These are phyloP conservation scores for Citrullus colocynthis DNA, from an alignment of 306 rosid species.

Conservation along the genomic window DNA sequence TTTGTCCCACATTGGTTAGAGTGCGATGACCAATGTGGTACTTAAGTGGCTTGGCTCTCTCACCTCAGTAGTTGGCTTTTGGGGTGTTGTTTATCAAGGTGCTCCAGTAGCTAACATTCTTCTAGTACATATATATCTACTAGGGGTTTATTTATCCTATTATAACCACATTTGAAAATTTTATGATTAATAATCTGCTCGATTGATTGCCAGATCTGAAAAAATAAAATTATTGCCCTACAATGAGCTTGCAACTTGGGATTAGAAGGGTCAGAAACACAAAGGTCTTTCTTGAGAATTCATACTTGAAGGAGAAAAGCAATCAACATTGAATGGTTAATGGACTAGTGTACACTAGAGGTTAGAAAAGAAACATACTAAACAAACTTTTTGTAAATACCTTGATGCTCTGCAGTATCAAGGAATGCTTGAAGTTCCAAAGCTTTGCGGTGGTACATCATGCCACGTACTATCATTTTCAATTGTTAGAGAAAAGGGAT, in stretches of 20 bases:
- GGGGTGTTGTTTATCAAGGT: too few species aligned
- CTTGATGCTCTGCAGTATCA: constrained; percentile 81
- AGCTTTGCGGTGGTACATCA: constrained; percentile 96
- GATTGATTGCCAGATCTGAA: background rate
- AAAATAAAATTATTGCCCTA: too few species aligned
- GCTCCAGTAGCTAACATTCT: too few species aligned
- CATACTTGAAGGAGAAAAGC: background rate
- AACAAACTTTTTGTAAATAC: constrained; percentile 27
- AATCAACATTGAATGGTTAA: background rate
- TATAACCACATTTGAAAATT: background rate
- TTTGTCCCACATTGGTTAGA: too few species aligned
- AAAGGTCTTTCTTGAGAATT: background rate
- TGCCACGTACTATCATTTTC: constrained; percentile 52
- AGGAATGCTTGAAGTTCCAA: constrained; percentile 95
- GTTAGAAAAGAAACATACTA: background rate
- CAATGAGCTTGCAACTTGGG: background rate
- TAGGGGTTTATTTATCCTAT: background rate
- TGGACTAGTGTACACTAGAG: background rate
- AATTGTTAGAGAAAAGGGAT: background rate
- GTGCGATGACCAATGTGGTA: too few species aligned
- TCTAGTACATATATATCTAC: background rate
- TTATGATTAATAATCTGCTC: background rate
- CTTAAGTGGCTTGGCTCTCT: too few species aligned
- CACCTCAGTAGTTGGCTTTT: too few species aligned
- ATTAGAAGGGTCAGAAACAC: too few species aligned